Percentiles rank a stretch among this genome's conserved stretches.
phyloP scores from a whole-genome alignment of 768 basidiomycete genomes.

The Cystoderma amianthinum region DNA sequence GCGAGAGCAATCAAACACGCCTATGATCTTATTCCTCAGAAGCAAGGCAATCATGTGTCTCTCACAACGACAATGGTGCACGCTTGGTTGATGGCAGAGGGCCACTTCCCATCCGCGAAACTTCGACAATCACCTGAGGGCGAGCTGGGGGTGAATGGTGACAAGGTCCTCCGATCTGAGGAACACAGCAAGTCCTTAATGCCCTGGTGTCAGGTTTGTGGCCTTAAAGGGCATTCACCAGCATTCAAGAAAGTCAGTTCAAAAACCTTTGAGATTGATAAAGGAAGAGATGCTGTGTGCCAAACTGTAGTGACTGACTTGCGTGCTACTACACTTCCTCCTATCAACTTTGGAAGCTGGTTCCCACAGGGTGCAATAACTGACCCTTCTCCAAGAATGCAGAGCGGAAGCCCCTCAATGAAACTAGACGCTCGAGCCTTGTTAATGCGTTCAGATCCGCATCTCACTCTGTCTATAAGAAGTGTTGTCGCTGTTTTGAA shows the following conservation, averaged over 20 bases:
- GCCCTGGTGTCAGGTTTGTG: slow-evolving; percentile 25
- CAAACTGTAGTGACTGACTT: slow-evolving; percentile 14
- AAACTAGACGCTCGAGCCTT: not conserved
- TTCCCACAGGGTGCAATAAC: not conserved
- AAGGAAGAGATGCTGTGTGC: too few species aligned
- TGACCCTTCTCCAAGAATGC: not conserved
- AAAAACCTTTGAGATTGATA: not conserved
- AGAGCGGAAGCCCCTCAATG: not conserved
- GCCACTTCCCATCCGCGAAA: slow-evolving; percentile 20
- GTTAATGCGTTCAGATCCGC: slow-evolving; percentile 23
- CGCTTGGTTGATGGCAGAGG: slow-evolving; percentile 36
- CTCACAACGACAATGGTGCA: slow-evolving; percentile 37
- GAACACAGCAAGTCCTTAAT: slow-evolving; percentile 5
- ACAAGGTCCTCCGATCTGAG: slow-evolving; percentile 1
- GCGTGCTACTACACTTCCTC: slow-evolving; percentile 20
- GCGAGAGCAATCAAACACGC: slow-evolving; percentile 36
- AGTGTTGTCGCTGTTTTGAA: slow-evolving; percentile 16
- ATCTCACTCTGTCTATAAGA: slow-evolving; percentile 21
- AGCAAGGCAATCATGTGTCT: slow-evolving; percentile 11
- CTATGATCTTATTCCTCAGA: slow-evolving; percentile 19
- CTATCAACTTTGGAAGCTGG: slow-evolving; percentile 15
- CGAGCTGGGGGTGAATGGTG: slow-evolving; percentile 1
- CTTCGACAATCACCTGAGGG: slow-evolving; percentile 1
- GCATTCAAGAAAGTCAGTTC: not conserved
- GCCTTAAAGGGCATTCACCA: slow-evolving; percentile 12